Conservation (phyloP, 352 stramenopile species). For the Pythium inflatum region DNA sequence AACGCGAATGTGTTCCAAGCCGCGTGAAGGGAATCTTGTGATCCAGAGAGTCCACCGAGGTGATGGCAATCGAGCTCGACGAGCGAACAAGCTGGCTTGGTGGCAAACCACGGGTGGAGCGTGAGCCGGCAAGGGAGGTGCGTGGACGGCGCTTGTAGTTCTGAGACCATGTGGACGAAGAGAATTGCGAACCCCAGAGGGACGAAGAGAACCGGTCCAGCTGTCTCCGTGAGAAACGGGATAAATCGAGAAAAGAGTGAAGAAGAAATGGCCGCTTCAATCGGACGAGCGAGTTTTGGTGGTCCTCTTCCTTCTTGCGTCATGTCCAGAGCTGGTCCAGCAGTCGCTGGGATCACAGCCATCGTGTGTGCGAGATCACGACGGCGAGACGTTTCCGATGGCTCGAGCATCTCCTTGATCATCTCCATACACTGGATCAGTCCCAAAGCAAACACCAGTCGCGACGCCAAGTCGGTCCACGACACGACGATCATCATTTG, state of each 20-base stretch:
- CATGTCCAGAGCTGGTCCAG: too few species aligned
- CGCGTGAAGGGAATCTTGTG: neutral
- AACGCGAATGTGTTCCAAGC: conserved; percentile 4
- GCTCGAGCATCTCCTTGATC: neutral
- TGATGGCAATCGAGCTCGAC: conserved; percentile 9
- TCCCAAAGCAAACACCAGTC: neutral
- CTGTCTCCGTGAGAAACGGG: too few species aligned
- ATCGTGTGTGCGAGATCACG: too few species aligned
- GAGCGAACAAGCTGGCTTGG: conserved; percentile 8
- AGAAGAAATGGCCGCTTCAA: too few species aligned
- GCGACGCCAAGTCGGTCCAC: neutral
- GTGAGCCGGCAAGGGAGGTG: neutral
- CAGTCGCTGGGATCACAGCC: too few species aligned
- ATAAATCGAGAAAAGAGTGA: too few species aligned
- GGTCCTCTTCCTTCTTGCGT: too few species aligned
- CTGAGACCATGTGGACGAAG: neutral
- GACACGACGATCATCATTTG: conserved; percentile 3
- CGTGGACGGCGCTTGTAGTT: neutral
- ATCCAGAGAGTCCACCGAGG: neutral
- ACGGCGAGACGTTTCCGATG: too few species aligned
- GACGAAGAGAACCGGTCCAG: neutral
- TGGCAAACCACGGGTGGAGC: neutral
- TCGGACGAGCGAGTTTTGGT: too few species aligned
- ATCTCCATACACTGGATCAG: neutral
- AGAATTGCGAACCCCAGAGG: conserved; percentile 1